A percentile compares a stretch with the other conserved stretches of the same genome.
These are phyloP conservation scores for Penicillium sumatraense DNA, from an alignment of 2,329 filamentous ascomycete genomes.

Conservation along the genomic window DNA sequence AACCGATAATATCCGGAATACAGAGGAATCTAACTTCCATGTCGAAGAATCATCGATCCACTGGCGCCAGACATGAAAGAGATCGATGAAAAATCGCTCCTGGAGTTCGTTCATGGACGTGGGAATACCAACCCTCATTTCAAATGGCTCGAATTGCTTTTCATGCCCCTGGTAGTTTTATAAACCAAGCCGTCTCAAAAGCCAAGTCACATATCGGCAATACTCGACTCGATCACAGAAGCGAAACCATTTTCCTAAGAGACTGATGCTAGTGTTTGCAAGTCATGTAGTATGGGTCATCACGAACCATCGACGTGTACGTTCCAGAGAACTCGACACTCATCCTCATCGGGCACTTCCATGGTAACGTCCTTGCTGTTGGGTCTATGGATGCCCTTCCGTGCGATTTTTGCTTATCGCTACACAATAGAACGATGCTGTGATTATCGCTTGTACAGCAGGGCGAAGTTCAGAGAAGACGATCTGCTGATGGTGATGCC, in stretches of 20 bases:
- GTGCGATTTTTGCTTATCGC: too few relatives aligned
- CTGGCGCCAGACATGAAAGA: slow-evolving; percentile 29
- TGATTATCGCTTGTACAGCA: neutral
- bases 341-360: slow-evolving; percentile 1
- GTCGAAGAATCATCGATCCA: slow-evolving; percentile 30
- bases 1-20: slow-evolving; percentile 23
- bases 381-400: neutral
- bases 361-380: neutral
- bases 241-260: slow-evolving; percentile 30
- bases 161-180: neutral
- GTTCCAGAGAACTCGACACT: slow-evolving; percentile 10
- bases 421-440: neutral
- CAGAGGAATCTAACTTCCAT: slow-evolving; percentile 22
- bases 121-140: slow-evolving; percentile 22
- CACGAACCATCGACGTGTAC: slow-evolving; percentile 10
- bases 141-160: slow-evolving; percentile 15
- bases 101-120: slow-evolving; percentile 33
- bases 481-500: too few relatives aligned
- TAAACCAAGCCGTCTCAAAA: slow-evolving; percentile 12
- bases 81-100: slow-evolving; percentile 27
- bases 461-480: neutral
- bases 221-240: slow-evolving; percentile 6
- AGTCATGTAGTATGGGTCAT: neutral
- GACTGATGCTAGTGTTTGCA: neutral
- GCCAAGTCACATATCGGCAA: slow-evolving; percentile 13